These are phyloP conservation scores for Candida coquimbonensis DNA, from an alignment of 805 yeast genomes.

Conservation along the genomic window DNA sequence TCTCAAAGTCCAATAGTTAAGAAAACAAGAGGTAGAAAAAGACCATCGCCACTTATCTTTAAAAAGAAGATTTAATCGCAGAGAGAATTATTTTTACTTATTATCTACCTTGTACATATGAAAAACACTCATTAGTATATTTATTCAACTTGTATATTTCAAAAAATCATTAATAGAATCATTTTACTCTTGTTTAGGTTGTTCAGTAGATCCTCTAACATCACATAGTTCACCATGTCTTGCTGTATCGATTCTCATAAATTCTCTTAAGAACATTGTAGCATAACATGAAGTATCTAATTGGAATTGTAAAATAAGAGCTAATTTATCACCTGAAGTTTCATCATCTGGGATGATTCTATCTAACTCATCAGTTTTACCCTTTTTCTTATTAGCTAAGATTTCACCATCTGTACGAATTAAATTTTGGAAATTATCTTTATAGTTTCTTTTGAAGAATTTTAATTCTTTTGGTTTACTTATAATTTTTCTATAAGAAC, in stretches of 20 bases:
- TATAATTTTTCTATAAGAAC: constrained; percentile 75
- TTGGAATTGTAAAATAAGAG: constrained; percentile 69
- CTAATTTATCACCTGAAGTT: constrained; percentile 39
- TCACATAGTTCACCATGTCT: constrained; percentile 43
- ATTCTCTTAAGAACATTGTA: constrained; percentile 93
- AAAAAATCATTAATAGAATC: background rate
- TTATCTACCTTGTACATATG: background rate
- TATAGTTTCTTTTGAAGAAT: constrained; percentile 56
- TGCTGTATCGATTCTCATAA: constrained; percentile 71
- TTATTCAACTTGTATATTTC: too few species aligned
- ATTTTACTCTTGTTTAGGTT: background rate
- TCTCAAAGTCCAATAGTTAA: constrained; percentile 1
- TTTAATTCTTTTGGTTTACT: constrained; percentile 59
- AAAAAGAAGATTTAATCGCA: background rate
- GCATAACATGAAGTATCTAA: constrained; percentile 89
- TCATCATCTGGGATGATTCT: constrained; percentile 17
- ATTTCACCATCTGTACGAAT: constrained; percentile 73
- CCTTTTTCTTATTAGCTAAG: constrained; percentile 26
- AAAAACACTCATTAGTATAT: background rate
- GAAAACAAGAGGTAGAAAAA: constrained; percentile 7
- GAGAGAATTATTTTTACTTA: background rate
- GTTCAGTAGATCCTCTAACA: constrained; percentile 21
- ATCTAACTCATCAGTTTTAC: constrained; percentile 18
- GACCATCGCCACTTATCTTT: constrained; percentile 3
- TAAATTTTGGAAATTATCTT: constrained; percentile 58